phyloP scores from a whole-genome alignment of 139 green algal species.

The Coccomyxa sp. region DNA sequence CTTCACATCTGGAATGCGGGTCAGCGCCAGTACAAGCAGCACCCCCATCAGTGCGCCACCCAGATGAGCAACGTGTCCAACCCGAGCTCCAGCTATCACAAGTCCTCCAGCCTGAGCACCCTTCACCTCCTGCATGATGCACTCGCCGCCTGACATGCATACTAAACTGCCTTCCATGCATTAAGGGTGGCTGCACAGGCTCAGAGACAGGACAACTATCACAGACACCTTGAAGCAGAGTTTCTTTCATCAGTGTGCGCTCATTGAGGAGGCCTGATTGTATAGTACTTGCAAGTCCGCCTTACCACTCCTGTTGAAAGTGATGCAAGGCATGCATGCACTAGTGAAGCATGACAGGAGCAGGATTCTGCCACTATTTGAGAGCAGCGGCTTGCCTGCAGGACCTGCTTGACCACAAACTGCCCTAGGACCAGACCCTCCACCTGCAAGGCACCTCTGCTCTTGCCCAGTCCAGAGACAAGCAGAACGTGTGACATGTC shows the following conservation, averaged over 20 bases:
- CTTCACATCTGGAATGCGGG: conserved; percentile 38
- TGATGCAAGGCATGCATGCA: no score
- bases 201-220: not conserved
- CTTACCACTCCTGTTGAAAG: no score
- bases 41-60: conserved; percentile 63
- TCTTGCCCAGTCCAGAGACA: no score
- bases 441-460: no score
- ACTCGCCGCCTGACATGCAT: conserved; percentile 7
- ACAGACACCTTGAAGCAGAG: not conserved
- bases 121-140: conserved; percentile 30
- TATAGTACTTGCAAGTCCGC: no score
- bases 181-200: not conserved
- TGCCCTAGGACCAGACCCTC: conserved; percentile 76
- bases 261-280: no score
- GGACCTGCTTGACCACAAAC: conserved; percentile 76
- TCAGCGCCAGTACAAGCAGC: conserved; percentile 57
- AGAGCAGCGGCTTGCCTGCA: conserved; percentile 21
- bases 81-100: conserved; percentile 26
- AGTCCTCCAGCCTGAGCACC: conserved; percentile 25
- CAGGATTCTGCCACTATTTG: not conserved
- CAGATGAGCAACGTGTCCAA: conserved; percentile 73
- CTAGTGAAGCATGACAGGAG: not conserved
- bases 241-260: no score
- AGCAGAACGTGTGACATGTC: no score
- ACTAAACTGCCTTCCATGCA: not conserved